These are phyloP conservation scores for Malus asiatica DNA, from an alignment of 306 rosid species.

Conservation along the genomic window DNA sequence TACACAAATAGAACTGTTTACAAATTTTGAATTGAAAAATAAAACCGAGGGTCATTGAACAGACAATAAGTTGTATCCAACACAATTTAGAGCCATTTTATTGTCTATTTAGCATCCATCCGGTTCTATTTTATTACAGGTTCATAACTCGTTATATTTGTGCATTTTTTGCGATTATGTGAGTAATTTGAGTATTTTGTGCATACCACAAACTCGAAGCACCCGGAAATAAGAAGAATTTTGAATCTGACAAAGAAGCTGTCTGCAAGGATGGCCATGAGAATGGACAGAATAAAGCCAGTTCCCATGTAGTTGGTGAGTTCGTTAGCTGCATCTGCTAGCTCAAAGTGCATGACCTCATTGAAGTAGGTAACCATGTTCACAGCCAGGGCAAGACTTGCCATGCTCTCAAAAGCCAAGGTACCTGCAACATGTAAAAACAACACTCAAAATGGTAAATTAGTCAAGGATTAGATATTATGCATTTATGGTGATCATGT, in stretches of 20 bases:
- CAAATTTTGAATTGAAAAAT: too few relatives aligned
- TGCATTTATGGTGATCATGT: too few relatives aligned
- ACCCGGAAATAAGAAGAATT: conserved; percentile 41
- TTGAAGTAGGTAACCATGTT: conserved; percentile 69
- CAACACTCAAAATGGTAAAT: not conserved
- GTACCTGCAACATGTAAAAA: conserved; percentile 35
- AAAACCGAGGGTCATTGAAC: too few relatives aligned
- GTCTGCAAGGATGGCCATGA: conserved; percentile 70
- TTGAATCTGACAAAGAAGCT: conserved; percentile 61
- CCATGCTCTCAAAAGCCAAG: conserved; percentile 62
- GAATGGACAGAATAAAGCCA: conserved; percentile 58
- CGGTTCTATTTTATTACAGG: not conserved
- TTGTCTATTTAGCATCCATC: too few relatives aligned
- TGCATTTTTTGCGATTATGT: not conserved
- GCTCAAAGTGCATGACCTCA: conserved; percentile 49
- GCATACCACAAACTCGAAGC: conserved; percentile 65
- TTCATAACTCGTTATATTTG: too few relatives aligned
- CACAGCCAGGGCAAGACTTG: conserved; percentile 72
- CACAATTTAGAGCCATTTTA: too few relatives aligned
- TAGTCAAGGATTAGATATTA: too few relatives aligned
- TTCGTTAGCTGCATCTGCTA: conserved; percentile 76
- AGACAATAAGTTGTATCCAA: too few relatives aligned
- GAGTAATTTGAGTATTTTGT: not conserved
- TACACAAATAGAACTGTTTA: too few relatives aligned
- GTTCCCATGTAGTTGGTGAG: conserved; percentile 79